A percentile compares a stretch with the other conserved stretches of the same genome.
These are phyloP conservation scores for Holtermanniella nyarrowii DNA, from an alignment of 768 basidiomycete genomes.

Conservation along the genomic window DNA sequence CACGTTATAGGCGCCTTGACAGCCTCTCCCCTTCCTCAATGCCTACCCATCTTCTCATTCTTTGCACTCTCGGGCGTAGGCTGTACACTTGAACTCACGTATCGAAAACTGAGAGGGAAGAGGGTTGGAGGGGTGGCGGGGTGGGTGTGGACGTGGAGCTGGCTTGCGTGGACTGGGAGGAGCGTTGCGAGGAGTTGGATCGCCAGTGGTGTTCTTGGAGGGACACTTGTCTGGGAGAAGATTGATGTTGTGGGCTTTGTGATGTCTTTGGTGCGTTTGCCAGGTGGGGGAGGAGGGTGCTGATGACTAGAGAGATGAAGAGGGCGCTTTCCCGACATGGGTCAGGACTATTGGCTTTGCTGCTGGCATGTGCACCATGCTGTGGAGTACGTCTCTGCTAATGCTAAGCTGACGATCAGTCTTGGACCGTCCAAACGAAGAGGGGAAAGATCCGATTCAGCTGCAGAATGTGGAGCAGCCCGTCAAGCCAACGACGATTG, in stretches of 20 bases:
- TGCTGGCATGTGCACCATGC: no score
- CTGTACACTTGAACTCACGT: slow-evolving; percentile 23
- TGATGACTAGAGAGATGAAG: no score
- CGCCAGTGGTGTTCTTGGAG: neutral
- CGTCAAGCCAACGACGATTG: no score
- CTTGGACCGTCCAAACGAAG: no score
- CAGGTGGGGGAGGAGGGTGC: no score
- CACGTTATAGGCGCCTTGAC: no score
- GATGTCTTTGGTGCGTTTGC: neutral
- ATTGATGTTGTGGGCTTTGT: neutral
- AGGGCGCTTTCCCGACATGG: no score
- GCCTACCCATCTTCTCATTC: slow-evolving; percentile 18
- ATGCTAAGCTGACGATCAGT: no score
- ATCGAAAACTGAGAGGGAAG: slow-evolving; percentile 25
- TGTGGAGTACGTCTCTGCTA: no score
- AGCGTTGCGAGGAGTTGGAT: neutral
- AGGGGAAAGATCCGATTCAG: no score
- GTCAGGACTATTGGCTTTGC: no score
- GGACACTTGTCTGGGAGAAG: neutral
- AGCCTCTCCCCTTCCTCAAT: slow-evolving; percentile 22
- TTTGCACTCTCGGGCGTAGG: slow-evolving; percentile 30
- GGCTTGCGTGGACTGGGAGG: neutral
- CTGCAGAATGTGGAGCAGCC: no score
- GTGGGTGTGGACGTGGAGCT: slow-evolving; percentile 29
- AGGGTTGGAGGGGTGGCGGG: slow-evolving; percentile 26